Evolutionary conservation across 2,329 filamentous ascomycete genomes (phyloP), one percentile per base, ranked within the genome.

Genomic region (Aspergillus sp.): DNA sequence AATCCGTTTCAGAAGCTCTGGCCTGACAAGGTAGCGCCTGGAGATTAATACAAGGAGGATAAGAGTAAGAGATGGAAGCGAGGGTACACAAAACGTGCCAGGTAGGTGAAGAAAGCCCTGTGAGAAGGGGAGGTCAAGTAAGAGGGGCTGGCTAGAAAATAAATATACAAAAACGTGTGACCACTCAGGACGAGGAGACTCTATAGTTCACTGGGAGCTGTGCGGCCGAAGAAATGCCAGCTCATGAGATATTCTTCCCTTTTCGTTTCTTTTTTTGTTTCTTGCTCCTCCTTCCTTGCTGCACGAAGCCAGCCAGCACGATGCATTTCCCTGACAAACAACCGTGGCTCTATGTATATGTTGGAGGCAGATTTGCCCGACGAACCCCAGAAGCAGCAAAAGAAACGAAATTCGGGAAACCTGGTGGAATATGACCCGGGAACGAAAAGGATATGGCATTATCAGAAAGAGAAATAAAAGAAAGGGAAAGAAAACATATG

Each of bases 161-260:
- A 28, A 54, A 57, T 54, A 59, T 64, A 57, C 30, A 49, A 65
- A 66, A 58, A 64, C 62, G 59, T 66, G 61, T 60, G 56, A 55
- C 55, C 57, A 63, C 60, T 63, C 63, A 68, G 58, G 56, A 61
- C 53, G 45, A 56, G 54, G 25, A 51, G 43, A 38, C 32, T 23
- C 25, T 12, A 50, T 51, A 54, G 38, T 32, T 50, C 47, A 61
- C 60, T 63, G 64, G 59, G 64, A 70, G 65, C 63, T 66, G 64
- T 66, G 51, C 58, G 52, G 59, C 57, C 21, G 41, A 56, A 55
- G 28, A 50, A 36, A 58, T 57, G 58, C 61, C 61, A 63, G 58
- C 61, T 60, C 61, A 63, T 50, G 47, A 55, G 41, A 32, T 43
- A 25, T 45, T 52, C 19, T 12, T 41, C 15, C 28, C 36, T 19